These are phyloP conservation scores for Tricholoma sp. DNA, from an alignment of 768 basidiomycete genomes.

Conservation along the genomic window DNA sequence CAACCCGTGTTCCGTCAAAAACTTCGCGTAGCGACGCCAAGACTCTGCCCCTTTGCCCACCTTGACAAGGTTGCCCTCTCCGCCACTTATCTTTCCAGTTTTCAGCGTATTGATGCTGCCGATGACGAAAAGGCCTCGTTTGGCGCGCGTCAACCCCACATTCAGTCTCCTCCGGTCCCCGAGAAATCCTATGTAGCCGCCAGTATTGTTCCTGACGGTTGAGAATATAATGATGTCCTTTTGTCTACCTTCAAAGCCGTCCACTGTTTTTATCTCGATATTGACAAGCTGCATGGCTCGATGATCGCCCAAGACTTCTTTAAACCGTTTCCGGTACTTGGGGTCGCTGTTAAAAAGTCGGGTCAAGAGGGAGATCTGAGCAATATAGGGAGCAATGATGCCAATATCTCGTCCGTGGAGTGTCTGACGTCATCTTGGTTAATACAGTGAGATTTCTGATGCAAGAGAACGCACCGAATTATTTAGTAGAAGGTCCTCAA, in stretches of 20 bases:
- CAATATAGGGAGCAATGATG: slow-evolving; percentile 87
- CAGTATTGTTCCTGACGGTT: slow-evolving; percentile 78
- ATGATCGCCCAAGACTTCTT: slow-evolving; percentile 53
- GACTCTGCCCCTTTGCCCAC: slow-evolving; percentile 43
- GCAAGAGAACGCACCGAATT: slow-evolving; percentile 54
- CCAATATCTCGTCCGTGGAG: slow-evolving; percentile 78
- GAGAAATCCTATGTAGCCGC: slow-evolving; percentile 82
- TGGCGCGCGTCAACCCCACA: slow-evolving; percentile 87
- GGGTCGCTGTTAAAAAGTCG: slow-evolving; percentile 56
- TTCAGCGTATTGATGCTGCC: slow-evolving; percentile 67
- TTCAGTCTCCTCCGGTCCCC: slow-evolving; percentile 83
- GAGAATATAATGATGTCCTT: slow-evolving; percentile 92
- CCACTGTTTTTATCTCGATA: slow-evolving; percentile 89
- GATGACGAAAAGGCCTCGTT: slow-evolving; percentile 77
- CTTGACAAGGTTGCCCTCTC: slow-evolving; percentile 15
- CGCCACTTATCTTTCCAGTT: slow-evolving; percentile 33
- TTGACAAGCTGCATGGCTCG: slow-evolving; percentile 59
- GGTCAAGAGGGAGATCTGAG: slow-evolving; percentile 76
- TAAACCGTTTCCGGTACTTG: slow-evolving; percentile 50
- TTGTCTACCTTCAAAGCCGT: slow-evolving; percentile 92
- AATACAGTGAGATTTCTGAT: slow-evolving; percentile 8
- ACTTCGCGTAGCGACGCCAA: slow-evolving; percentile 60
- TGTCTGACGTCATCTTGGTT: slow-evolving; percentile 30
- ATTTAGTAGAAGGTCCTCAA: slow-evolving; percentile 73
- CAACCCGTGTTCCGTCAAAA: slow-evolving; percentile 44